These are phyloP conservation scores for Phanerochaete carnosa DNA, from an alignment of 768 basidiomycete species.

Conservation along the genomic window DNA sequence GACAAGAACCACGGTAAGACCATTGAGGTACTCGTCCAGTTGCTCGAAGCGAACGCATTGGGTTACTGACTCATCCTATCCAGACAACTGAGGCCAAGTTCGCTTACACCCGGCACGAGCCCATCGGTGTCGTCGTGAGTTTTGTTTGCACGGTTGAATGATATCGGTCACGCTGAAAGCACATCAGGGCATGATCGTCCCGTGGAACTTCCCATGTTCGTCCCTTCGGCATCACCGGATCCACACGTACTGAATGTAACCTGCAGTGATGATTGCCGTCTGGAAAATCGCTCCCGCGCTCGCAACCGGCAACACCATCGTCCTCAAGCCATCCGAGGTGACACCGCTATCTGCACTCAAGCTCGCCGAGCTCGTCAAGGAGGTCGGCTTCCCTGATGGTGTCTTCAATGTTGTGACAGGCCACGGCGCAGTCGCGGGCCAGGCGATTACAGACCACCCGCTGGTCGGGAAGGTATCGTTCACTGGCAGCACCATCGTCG, in stretches of 20 bases:
- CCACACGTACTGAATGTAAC: background rate
- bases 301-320: slow-evolving; percentile 72
- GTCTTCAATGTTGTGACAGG: slow-evolving; percentile 77
- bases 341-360: slow-evolving; percentile 67
- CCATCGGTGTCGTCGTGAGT: slow-evolving; percentile 48
- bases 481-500: slow-evolving; percentile 80
- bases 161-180: background rate
- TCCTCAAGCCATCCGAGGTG: slow-evolving; percentile 81
- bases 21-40: slow-evolving; percentile 28
- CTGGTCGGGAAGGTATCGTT: slow-evolving; percentile 69
- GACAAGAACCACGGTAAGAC: slow-evolving; percentile 61
- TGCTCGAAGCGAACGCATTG: background rate
- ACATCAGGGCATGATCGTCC: slow-evolving; percentile 42
- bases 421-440: slow-evolving; percentile 65
- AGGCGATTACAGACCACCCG: slow-evolving; percentile 65
- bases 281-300: slow-evolving; percentile 80
- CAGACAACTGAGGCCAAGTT: slow-evolving; percentile 50
- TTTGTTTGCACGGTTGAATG: background rate
- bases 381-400: slow-evolving; percentile 77
- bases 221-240: background rate
- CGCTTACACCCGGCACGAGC: slow-evolving; percentile 68
- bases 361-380: slow-evolving; percentile 47
- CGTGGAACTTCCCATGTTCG: slow-evolving; percentile 66
- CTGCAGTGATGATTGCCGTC: slow-evolving; percentile 53
- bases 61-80: background rate